A percentile compares a stretch with the other conserved stretches of the same genome.
These are phyloP conservation scores for Rhodotorula mucilaginosa DNA, from an alignment of 1,284 basidiomycete species.

Conservation along the genomic window DNA sequence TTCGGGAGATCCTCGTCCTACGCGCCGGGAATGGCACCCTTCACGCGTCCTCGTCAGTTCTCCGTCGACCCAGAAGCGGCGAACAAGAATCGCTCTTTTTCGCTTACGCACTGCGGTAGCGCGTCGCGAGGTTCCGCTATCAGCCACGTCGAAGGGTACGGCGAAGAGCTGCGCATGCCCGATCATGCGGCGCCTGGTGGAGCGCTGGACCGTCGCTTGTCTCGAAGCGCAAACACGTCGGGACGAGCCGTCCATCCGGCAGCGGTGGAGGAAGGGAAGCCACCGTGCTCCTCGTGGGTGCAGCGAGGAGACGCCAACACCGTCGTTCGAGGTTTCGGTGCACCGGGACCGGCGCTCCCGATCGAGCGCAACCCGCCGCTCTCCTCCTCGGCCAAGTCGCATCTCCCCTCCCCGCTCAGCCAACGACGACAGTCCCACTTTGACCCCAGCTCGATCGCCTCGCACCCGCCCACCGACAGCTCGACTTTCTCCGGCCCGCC, in stretches of 20 bases:
- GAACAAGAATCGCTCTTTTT: constrained; percentile 2
- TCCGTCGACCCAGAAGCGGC: constrained; percentile 22
- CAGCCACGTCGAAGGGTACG: constrained; percentile 5
- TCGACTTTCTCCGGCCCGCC: neutral
- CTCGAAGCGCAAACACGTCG: too few species aligned
- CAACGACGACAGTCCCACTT: neutral
- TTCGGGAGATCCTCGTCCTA: constrained; percentile 6
- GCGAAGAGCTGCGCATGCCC: neutral
- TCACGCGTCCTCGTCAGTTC: constrained; percentile 16
- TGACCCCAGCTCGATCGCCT: neutral
- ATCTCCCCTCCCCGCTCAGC: neutral
- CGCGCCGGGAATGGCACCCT: neutral
- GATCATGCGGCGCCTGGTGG: too few species aligned
- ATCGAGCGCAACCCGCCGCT: too few species aligned
- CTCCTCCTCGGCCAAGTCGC: neutral
- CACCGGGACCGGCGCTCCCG: too few species aligned
- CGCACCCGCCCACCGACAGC: too few species aligned
- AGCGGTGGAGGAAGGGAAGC: too few species aligned
- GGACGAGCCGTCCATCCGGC: too few species aligned
- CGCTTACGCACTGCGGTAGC: constrained; percentile 4
- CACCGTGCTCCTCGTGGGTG: too few species aligned
- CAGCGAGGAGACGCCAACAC: too few species aligned
- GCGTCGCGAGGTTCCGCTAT: neutral
- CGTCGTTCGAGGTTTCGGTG: too few species aligned
- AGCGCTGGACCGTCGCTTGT: too few species aligned